Percentiles rank a stretch among this genome's conserved stretches.
Evolutionary conservation across 2,329 filamentous ascomycete genomes (phyloP).

Genomic region (Penicillium paneum): DNA sequence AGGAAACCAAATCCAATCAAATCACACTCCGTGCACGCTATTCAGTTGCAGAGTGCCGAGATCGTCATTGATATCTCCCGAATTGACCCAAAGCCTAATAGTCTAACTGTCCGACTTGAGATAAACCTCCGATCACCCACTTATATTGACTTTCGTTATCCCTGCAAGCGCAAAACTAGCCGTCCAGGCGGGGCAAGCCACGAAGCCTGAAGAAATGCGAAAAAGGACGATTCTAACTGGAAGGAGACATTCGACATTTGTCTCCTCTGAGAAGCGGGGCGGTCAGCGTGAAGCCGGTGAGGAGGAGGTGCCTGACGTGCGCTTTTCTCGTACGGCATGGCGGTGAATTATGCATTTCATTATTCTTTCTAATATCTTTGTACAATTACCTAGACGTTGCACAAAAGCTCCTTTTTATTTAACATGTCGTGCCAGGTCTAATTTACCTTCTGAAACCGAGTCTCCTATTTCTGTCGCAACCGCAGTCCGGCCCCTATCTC

Average conservation of each 20-base stretch:
- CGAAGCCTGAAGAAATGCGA: not conserved
- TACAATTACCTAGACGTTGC: not conserved
- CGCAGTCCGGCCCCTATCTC: conserved; percentile 9
- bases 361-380: not conserved
- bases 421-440: not conserved
- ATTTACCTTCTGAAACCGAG: conserved; percentile 6
- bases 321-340: not conserved
- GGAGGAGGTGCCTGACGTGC: not conserved
- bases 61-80: not conserved
- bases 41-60: not conserved
- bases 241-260: not conserved
- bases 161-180: not conserved
- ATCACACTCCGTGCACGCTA: too few species aligned
- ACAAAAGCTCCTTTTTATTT: not conserved
- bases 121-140: not conserved
- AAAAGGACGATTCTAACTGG: too few species aligned
- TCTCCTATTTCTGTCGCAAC: conserved; percentile 6
- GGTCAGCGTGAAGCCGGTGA: not conserved
- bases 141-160: not conserved
- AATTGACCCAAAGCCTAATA: not conserved
- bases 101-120: not conserved
- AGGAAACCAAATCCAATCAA: not conserved
- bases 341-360: not conserved
- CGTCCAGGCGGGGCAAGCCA: not conserved
- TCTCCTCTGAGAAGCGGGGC: not conserved